These are phyloP conservation scores for Cercophora scortea DNA, from an alignment of 495 filamentous ascomycete species.

Conservation along the genomic window DNA sequence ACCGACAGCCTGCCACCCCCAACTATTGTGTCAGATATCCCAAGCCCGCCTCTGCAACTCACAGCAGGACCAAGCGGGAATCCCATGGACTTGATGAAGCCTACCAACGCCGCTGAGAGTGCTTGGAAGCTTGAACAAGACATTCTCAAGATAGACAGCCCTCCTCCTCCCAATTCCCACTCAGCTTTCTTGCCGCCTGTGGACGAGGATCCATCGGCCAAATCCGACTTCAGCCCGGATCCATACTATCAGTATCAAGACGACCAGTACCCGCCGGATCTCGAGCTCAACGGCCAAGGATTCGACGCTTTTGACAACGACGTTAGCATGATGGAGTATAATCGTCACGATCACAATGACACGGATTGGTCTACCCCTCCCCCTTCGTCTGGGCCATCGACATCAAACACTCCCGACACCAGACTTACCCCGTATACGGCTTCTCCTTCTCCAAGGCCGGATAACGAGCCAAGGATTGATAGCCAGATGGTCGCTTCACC, in stretches of 20 bases:
- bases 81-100: constrained; percentile 40
- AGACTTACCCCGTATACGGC: constrained; percentile 23
- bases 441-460: constrained; percentile 30
- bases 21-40: constrained; percentile 24
- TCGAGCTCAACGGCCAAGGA: constrained; percentile 13
- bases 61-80: constrained; percentile 18
- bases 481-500: too few species aligned
- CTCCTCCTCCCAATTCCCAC: constrained; percentile 18
- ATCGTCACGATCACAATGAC: constrained; percentile 3
- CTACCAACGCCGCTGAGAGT: constrained; percentile 32
- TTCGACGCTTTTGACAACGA: not conserved
- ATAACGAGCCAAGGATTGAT: constrained; percentile 1
- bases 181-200: not conserved
- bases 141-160: constrained; percentile 32
- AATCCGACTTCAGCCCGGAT: constrained; percentile 14
- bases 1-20: constrained; percentile 23
- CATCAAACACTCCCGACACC: constrained; percentile 35
- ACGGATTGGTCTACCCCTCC: constrained; percentile 34
- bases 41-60: constrained; percentile 11
- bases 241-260: not conserved
- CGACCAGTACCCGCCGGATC: constrained; percentile 7
- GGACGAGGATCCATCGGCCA: constrained; percentile 9
- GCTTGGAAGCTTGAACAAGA: constrained; percentile 30
- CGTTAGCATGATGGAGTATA: constrained; percentile 1
- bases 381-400: constrained; percentile 31